Evolutionary conservation across 306 rosid genomes (phyloP).

Genomic region (Arachis stenosperma): DNA sequence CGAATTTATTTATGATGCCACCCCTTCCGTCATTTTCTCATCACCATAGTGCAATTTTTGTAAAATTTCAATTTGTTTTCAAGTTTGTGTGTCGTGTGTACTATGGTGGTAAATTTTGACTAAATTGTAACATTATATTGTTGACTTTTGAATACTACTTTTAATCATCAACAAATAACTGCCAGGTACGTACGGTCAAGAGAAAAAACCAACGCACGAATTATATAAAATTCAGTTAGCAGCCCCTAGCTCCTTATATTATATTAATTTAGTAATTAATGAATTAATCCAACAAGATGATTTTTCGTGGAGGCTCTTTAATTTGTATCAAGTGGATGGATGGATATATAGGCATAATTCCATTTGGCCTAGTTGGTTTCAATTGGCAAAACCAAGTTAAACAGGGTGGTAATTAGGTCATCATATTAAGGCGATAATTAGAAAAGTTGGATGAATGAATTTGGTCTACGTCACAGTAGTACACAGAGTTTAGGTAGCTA

Average conservation of each 20-base stretch:
- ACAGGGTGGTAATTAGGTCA: not conserved
- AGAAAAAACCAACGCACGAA: not conserved
- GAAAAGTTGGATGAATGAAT: not conserved
- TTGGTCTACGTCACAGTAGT: not conserved
- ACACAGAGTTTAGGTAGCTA: not conserved
- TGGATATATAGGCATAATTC: not conserved
- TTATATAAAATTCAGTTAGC: slow-evolving; percentile 1
- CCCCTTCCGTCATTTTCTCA: slow-evolving; percentile 3
- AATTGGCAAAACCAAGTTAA: slow-evolving; percentile 13
- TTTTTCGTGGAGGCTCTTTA: not conserved
- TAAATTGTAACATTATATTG: not conserved
- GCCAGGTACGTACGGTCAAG: slow-evolving; percentile 12
- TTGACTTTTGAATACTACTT: slow-evolving; percentile 5
- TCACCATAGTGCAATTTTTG: not conserved
- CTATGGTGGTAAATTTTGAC: not conserved
- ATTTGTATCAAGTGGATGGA: not conserved
- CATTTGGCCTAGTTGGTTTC: slow-evolving; percentile 26
- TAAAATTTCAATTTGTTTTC: not conserved
- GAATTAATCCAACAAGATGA: not conserved
- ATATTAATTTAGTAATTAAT: not conserved
- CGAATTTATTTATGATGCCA: not conserved
- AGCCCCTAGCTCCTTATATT: not conserved
- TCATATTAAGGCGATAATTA: slow-evolving; percentile 16
- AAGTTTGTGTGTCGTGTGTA: not conserved
- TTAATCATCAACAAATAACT: not conserved